These are phyloP conservation scores for Nicotiana sylvestris DNA, from an alignment of 257 asterid species.

Conservation along the genomic window DNA sequence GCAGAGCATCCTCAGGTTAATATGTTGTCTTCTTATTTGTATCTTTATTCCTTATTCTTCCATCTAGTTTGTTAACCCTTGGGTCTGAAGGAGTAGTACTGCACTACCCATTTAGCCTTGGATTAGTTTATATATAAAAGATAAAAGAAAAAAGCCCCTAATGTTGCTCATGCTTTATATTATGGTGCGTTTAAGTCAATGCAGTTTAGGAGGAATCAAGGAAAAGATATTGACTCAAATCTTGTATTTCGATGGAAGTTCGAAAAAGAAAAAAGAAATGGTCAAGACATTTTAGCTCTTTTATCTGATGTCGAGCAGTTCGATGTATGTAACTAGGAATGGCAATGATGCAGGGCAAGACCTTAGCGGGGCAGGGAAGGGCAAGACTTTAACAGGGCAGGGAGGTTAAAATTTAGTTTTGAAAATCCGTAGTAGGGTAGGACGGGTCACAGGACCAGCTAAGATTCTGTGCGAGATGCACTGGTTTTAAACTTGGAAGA, in stretches of 20 bases:
- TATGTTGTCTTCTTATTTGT: slow-evolving; percentile 16
- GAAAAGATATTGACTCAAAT: not conserved
- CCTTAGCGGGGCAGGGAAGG: too few species aligned
- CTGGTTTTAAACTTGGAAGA: too few species aligned
- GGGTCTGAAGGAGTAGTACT: not conserved
- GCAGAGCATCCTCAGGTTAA: slow-evolving; percentile 99
- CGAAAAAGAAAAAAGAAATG: not conserved
- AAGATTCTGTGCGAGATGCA: too few species aligned
- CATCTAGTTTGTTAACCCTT: not conserved
- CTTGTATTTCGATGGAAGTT: not conserved
- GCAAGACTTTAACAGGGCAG: too few species aligned
- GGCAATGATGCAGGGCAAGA: too few species aligned
- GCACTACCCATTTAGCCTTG: not conserved
- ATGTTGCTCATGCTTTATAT: not conserved
- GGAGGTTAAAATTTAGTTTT: too few species aligned
- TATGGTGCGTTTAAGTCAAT: not conserved
- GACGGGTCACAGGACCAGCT: too few species aligned
- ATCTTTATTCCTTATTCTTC: slow-evolving; percentile 1
- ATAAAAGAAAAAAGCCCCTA: not conserved
- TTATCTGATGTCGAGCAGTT: not conserved
- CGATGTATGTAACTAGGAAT: not conserved
- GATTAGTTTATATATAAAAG: not conserved
- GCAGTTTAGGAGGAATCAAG: not conserved
- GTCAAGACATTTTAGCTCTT: not conserved
- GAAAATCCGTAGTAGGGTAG: too few species aligned